Conservation (phyloP, 257 asterid genomes). For the Solanum bulbocastanum region DNA sequence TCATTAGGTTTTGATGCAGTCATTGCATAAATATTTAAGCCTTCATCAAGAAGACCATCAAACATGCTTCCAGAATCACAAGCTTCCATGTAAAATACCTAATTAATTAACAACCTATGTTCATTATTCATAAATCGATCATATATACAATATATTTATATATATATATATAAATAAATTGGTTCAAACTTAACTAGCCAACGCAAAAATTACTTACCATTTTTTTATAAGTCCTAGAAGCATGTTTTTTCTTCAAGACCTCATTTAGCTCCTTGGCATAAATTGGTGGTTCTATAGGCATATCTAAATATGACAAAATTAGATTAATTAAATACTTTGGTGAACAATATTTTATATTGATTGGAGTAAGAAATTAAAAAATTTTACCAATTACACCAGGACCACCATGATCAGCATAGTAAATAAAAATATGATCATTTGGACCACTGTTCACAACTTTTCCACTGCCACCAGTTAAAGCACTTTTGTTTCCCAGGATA, state of each 20-base stretch:
- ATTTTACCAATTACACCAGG: constrained; percentile 72
- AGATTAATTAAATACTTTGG: not conserved
- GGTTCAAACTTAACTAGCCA: not conserved
- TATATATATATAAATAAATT: too few relatives aligned
- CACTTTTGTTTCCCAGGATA: constrained; percentile 65
- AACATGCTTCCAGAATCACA: constrained; percentile 89
- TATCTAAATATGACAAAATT: constrained; percentile 31
- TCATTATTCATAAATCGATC: not conserved
- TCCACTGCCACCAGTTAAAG: constrained; percentile 80
- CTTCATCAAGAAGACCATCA: constrained; percentile 75
- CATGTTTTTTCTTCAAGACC: constrained; percentile 57
- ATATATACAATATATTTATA: too few relatives aligned
- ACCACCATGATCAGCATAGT: constrained; percentile 82
- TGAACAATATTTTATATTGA: not conserved
- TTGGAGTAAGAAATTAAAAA: not conserved
- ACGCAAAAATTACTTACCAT: constrained; percentile 32
- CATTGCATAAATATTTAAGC: constrained; percentile 65
- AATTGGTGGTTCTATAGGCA: constrained; percentile 48
- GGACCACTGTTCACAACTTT: constrained; percentile 86
- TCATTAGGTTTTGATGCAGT: constrained; percentile 88
- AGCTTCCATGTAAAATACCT: constrained; percentile 91
- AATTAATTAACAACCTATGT: not conserved
- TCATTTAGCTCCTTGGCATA: constrained; percentile 55
- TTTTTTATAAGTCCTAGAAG: constrained; percentile 61
- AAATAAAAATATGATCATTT: constrained; percentile 71